These are phyloP conservation scores for Oldenlandia corymbosa DNA, from an alignment of 257 asterid genomes.

Conservation along the genomic window DNA sequence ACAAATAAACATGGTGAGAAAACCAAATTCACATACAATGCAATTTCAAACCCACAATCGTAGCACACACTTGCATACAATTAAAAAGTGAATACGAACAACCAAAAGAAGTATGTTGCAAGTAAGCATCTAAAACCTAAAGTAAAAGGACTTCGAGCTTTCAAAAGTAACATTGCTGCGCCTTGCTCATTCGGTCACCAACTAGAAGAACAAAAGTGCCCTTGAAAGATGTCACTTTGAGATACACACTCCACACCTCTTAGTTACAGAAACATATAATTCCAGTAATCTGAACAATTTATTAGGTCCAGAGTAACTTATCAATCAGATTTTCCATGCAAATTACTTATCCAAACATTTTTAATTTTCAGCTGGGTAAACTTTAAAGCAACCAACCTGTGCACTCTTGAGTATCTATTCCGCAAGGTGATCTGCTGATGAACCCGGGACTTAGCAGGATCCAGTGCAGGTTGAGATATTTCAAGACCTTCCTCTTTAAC, in stretches of 20 bases:
- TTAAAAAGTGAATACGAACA: background rate
- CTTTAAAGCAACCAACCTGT: conserved; percentile 45
- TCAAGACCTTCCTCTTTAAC: conserved; percentile 72
- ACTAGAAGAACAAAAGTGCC: too few species aligned
- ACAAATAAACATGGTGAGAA: background rate
- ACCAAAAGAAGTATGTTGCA: background rate
- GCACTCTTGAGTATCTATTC: conserved; percentile 49
- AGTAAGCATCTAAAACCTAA: background rate
- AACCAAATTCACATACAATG: too few species aligned
- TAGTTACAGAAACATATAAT: background rate
- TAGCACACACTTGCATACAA: background rate
- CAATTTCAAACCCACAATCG: background rate
- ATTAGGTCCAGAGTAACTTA: background rate
- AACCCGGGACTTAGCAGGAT: conserved; percentile 50
- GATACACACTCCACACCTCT: background rate
- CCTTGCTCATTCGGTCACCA: background rate
- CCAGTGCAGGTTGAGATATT: conserved; percentile 83
- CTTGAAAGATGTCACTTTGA: background rate
- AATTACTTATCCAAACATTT: background rate
- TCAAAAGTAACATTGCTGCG: background rate
- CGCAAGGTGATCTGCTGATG: conserved; percentile 74
- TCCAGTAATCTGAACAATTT: background rate
- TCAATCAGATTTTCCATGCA: background rate
- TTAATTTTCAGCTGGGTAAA: conserved; percentile 1
- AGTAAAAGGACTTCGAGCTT: background rate